Percentiles rank a stretch among this genome's conserved stretches.
Evolutionary conservation across 2,329 filamentous ascomycete species (phyloP).

Genomic region (Purpureocillium takamizusanense): DNA sequence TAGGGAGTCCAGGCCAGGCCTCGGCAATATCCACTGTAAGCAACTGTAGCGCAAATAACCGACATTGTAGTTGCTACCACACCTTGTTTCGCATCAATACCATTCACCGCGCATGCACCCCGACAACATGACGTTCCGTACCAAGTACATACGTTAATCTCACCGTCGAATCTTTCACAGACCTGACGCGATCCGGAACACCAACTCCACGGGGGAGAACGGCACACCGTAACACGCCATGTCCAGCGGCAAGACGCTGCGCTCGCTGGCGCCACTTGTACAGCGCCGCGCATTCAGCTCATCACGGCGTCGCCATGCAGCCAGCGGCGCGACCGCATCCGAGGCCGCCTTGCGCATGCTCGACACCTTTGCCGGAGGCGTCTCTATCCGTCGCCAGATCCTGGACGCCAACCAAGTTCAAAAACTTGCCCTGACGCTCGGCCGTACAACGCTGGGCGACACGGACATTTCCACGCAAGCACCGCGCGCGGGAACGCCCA

Average conservation of each 20-base stretch:
- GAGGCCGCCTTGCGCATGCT: conserved; percentile 23
- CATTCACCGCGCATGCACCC: too few relatives aligned
- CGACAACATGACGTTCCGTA: too few relatives aligned
- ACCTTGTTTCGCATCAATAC: too few relatives aligned
- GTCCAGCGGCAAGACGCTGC: not conserved
- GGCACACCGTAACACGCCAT: not conserved
- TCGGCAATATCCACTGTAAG: too few relatives aligned
- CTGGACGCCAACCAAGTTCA: conserved; percentile 57
- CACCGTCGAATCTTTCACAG: too few relatives aligned
- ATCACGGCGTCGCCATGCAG: conserved; percentile 4
- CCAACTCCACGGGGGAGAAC: too few relatives aligned
- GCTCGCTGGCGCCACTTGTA: too few relatives aligned
- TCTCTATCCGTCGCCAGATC: conserved; percentile 29
- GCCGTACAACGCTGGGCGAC: conserved; percentile 32
- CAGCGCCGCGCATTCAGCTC: conserved; percentile 8
- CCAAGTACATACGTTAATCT: too few relatives aligned
- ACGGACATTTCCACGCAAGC: conserved; percentile 26
- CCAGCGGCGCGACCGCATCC: conserved; percentile 9
- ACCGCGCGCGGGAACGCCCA: conserved; percentile 32
- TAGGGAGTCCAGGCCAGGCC: too few relatives aligned
- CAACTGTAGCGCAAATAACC: too few relatives aligned
- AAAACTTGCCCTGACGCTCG: conserved; percentile 49
- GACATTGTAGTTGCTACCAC: too few relatives aligned
- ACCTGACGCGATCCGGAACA: too few relatives aligned
- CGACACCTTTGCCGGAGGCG: conserved; percentile 17